These are phyloP conservation scores for Aspergillus quadricinctus DNA, from an alignment of 2,329 filamentous ascomycete species.

Conservation along the genomic window DNA sequence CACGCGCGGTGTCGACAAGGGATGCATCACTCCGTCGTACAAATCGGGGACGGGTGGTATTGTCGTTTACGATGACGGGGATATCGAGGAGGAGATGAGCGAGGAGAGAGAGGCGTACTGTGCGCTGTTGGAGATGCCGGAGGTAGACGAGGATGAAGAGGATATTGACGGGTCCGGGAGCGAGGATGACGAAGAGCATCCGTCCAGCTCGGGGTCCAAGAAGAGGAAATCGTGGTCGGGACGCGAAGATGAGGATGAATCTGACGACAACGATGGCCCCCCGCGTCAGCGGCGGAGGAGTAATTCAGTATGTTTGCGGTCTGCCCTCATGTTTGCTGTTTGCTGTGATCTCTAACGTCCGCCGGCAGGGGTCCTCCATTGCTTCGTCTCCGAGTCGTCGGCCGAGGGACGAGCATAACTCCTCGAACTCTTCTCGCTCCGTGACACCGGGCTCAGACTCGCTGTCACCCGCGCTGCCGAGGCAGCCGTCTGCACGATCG, in stretches of 20 bases:
- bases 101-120: conserved; percentile 77
- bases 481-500: conserved; percentile 64
- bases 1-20: conserved; percentile 65
- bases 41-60: conserved; percentile 79
- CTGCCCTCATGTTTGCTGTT: neutral
- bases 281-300: conserved; percentile 78
- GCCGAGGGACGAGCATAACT: conserved; percentile 36
- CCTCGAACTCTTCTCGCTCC: conserved; percentile 44
- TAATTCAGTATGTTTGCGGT: conserved; percentile 63
- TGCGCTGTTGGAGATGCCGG: conserved; percentile 84
- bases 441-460: conserved; percentile 41
- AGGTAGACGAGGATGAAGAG: conserved; percentile 70
- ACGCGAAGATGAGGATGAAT: conserved; percentile 61
- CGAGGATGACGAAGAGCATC: conserved; percentile 52
- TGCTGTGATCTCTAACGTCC: conserved; percentile 10
- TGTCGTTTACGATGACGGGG: conserved; percentile 91
- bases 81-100: conserved; percentile 77
- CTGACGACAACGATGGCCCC: conserved; percentile 67
- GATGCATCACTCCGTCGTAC: conserved; percentile 67
- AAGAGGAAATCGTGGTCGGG: conserved; percentile 81
- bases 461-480: conserved; percentile 41
- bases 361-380: conserved; percentile 36
- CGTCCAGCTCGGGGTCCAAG: conserved; percentile 40
- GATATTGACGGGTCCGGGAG: conserved; percentile 58
- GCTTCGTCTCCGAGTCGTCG: conserved; percentile 39